Evolutionary conservation across 768 basidiomycete genomes (phyloP), one percentile per base, ranked within the genome.

Genomic region (Amanita fuliginea): DNA sequence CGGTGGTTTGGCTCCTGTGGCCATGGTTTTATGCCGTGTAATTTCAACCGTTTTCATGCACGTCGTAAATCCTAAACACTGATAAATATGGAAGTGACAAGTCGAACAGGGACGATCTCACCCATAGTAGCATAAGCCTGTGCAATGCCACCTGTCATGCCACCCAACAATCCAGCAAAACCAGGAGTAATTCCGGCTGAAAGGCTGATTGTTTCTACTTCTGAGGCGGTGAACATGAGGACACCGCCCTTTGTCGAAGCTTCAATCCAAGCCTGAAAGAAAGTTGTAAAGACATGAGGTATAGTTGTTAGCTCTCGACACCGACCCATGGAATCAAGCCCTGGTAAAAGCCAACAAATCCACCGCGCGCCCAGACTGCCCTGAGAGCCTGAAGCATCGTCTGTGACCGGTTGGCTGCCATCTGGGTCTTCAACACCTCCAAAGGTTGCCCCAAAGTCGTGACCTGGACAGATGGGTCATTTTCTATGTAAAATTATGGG

Each of bases 121-220:
- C 96, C 96, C 94, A 99, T 98, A n/a, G 96, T 98, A 53, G 93
- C 94, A 62, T 99, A 99, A 24, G 96, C 95, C 69, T 99, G 96
- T 36, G 86, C 90, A 57, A 98, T 69, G 74, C 96, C 96, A 61
- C 96, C 96, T 10, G 87, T 86, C 88, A 98, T 97, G 55, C 96
- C 96, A 55, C 96, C 96, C 45, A 98, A 67, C 56, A 98, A 75
- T 57, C 96, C 96, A 51, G 87, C 86, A 39, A 74, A 72, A 21
- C 83, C 92, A 26, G 91, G 83, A 59, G 74, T 85, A 52, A 94
- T 67, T 8, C 91, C 91, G 60, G 85, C 69, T 7, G 61, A 56
- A 41, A 80, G 71, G 16, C 72, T 68, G 16, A 76, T 75, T 14
- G 80, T 77, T 65, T 98, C 93, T 30, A 98, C 86, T 65, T 99